Percentiles rank a stretch among this genome's conserved stretches.
Conservation (phyloP, 2,329 filamentous ascomycete genomes). For the Aureobasidium sp. region DNA sequence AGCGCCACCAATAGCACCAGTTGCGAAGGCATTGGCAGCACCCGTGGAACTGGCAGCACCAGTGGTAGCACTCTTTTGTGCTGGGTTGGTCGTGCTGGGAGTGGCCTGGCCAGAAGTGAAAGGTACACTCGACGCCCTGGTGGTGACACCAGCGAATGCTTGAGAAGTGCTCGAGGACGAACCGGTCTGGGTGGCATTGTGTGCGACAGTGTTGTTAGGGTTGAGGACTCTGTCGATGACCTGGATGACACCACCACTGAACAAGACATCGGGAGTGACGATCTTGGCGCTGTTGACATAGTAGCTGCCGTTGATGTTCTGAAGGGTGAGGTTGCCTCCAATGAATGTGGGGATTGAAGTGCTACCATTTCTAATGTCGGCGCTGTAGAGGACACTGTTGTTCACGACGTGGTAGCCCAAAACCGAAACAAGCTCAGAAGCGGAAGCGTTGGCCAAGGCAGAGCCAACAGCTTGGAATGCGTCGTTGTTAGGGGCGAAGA, state of each 20-base stretch:
- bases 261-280: constrained; percentile 35
- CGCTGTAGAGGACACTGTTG: constrained; percentile 46
- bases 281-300: constrained; percentile 42
- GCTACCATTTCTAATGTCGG: constrained; percentile 12
- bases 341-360: constrained; percentile 29
- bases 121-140: constrained; percentile 40
- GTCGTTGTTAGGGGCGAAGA: constrained; percentile 57
- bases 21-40: constrained; percentile 25
- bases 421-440: constrained; percentile 44
- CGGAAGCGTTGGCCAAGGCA: constrained; percentile 41
- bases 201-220: constrained; percentile 42
- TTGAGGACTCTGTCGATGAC: constrained; percentile 55
- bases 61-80: constrained; percentile 19
- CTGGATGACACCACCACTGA: constrained; percentile 43
- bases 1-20: neutral
- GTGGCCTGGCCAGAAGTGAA: constrained; percentile 50
- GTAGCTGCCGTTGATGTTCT: constrained; percentile 30
- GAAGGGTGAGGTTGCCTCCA: constrained; percentile 36
- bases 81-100: constrained; percentile 34
- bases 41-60: constrained; percentile 21
- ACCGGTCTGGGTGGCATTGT: constrained; percentile 22
- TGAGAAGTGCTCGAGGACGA: constrained; percentile 37
- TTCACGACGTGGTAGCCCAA: constrained; percentile 60
- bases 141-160: constrained; percentile 50
- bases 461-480: constrained; percentile 54